Evolutionary conservation across 2,329 filamentous ascomycete species (phyloP).

Genomic region (Sarocladium brachiariae): DNA sequence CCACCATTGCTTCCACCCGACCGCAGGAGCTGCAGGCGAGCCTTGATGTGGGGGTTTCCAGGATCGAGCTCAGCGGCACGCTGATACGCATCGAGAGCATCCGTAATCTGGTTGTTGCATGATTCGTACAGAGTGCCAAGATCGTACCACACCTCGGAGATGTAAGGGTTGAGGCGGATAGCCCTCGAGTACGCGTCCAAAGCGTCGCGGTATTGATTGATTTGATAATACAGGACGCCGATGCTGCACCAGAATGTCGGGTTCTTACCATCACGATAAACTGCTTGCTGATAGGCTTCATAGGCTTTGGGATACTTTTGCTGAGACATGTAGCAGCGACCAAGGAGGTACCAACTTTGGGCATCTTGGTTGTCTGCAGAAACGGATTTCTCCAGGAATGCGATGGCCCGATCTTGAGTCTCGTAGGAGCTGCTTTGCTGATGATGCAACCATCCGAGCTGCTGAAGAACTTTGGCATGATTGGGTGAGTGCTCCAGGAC

Average conservation of each 20-base stretch:
- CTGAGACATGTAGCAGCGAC: conserved; percentile 98
- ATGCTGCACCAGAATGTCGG: conserved; percentile 99
- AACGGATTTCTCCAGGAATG: conserved; percentile 95
- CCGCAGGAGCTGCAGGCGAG: conserved; percentile 80
- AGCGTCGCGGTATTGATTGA: conserved; percentile 98
- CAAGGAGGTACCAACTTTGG: conserved; percentile 97
- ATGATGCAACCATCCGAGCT: conserved; percentile 95
- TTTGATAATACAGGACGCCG: conserved; percentile 97
- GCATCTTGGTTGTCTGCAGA: conserved; percentile 88
- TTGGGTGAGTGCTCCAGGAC: conserved; percentile 92
- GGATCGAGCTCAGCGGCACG: conserved; percentile 92
- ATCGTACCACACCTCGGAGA: conserved; percentile 99
- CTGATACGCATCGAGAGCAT: conserved; percentile 92
- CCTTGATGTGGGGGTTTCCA: conserved; percentile 90
- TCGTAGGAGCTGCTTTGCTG: conserved; percentile 88
- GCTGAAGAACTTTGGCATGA: conserved; percentile 96
- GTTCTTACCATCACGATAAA: conserved; percentile 95
- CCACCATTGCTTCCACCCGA: conserved; percentile 69
- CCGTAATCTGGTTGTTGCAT: conserved; percentile 96
- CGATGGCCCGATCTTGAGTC: conserved; percentile 92
- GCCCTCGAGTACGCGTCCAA: conserved; percentile 95
- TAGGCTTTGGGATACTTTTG: conserved; percentile 98
- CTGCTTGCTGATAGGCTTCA: conserved; percentile 96
- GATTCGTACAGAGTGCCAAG: conserved; percentile 96
- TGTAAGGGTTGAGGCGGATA: conserved; percentile 94